Evolutionary conservation across 129 eudicot species (phyloP).

Genomic region (Chrysanthemum makinoi): DNA sequence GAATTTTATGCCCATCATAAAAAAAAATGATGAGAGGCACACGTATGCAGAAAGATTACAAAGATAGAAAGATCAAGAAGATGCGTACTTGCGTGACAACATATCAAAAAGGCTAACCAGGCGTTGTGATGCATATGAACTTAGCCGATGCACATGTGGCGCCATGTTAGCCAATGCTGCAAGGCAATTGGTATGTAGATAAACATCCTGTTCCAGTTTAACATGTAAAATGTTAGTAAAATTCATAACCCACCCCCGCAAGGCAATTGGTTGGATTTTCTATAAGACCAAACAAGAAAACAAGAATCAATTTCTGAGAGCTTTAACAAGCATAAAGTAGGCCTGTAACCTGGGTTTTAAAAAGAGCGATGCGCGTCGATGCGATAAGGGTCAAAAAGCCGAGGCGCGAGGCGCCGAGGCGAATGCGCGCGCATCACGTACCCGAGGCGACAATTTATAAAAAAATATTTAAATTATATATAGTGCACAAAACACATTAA

Average conservation of each 20-base stretch:
- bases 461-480: too few relatives aligned
- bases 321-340: conserved; percentile 1
- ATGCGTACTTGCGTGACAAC: conserved; percentile 88
- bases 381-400: too few relatives aligned
- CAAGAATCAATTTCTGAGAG: conserved; percentile 4
- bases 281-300: conserved; percentile 16
- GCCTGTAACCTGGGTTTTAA: too few relatives aligned
- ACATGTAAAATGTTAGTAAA: conserved; percentile 23
- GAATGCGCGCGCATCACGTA: too few relatives aligned
- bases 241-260: not conserved
- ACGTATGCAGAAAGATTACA: conserved; percentile 15
- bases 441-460: too few relatives aligned
- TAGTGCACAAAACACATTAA: too few relatives aligned
- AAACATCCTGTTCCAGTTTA: conserved; percentile 71
- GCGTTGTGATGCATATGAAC: conserved; percentile 92
- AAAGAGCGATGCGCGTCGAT: too few relatives aligned
- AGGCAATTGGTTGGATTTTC: conserved; percentile 1
- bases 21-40: not conserved
- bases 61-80: conserved; percentile 20
- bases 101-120: conserved; percentile 89
- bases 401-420: too few relatives aligned
- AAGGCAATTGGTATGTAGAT: conserved; percentile 96
- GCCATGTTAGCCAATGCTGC: conserved; percentile 98
- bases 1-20: conserved; percentile 19
- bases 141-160: conserved; percentile 84